Percentiles rank a stretch among this genome's conserved stretches.
These are phyloP conservation scores for Monilinia fructicola DNA, from an alignment of 2,329 filamentous ascomycete species.

Conservation along the genomic window DNA sequence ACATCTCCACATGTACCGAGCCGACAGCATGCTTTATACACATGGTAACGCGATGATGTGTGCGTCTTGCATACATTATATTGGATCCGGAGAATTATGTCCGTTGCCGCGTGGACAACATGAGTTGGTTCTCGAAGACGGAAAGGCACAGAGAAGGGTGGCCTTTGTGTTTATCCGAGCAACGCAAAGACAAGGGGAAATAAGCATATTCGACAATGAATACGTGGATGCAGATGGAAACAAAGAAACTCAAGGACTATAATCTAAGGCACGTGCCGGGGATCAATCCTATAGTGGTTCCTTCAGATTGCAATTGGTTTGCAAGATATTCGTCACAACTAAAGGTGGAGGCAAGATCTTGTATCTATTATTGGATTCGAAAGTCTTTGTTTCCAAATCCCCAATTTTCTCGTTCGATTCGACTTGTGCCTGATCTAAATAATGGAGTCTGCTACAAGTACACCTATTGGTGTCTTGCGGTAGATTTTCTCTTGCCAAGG, in stretches of 20 bases:
- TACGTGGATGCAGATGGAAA: neutral
- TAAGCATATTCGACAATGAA: no score
- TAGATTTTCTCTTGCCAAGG: neutral
- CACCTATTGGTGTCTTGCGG: neutral
- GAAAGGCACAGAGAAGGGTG: neutral
- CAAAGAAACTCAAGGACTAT: neutral
- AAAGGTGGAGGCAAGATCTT: no score
- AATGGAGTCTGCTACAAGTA: neutral
- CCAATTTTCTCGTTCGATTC: neutral
- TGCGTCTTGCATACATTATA: neutral
- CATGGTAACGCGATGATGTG: slow-evolving; percentile 8
- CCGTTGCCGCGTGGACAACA: neutral
- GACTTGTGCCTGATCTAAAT: neutral
- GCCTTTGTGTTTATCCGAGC: neutral
- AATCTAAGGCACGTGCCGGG: neutral
- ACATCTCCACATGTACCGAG: neutral
- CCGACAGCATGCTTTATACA: neutral
- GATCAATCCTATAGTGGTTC: neutral
- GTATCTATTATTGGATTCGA: neutral
- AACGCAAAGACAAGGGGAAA: neutral
- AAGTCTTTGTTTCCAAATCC: neutral
- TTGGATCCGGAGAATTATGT: neutral
- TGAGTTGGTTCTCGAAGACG: slow-evolving; percentile 13
- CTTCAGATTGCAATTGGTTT: neutral
- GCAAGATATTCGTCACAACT: no score